Base-by-base conservation (phyloP, 1,139 yeast species). In the Hyphopichia fennica region DNA sequence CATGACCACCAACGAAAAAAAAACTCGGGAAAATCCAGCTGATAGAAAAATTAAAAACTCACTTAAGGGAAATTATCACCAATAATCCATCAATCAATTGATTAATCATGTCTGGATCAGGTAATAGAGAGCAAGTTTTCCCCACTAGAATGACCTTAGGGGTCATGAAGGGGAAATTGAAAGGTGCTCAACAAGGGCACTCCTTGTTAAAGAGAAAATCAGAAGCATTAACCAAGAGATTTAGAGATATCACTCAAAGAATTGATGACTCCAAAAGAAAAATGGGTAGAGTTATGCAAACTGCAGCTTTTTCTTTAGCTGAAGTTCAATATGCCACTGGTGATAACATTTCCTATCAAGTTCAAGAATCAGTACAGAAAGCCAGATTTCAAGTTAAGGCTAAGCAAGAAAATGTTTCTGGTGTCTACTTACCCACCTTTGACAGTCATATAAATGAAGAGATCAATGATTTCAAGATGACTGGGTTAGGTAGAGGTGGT, bases 271-370 rank as follows among this genome's bases (percentile, higher is more conserved):
- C 98, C 40, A 93, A 93, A 68, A 81, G 93, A 54, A 93, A 91
- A 73, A 93, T 93, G 99, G 99, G 98, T 38, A 77, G 95, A 51
- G 96, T 93, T 35, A 93, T 93, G 98, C 99, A 93, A 63, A 87
- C 96, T 0, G 99, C 99, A 1, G 95, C 98, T 0, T 93, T 93
- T 62, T 91, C 98, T 11, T 77, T 93, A 54, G 98, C 99, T 1
- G 99, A 93, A 63, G 98, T 93, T 39, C 86, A 93, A 40, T 93
- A 93, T 60, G 99, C 99, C 28, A 91, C 97, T 2, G 99, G 99
- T 45, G 95, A 86, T 55, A 90, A 89, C 67, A 89, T 93, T 53
- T 88, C 90, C 14, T 91, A 89, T 63, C 98, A 93, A 65, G 96
- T 93, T 35, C 96, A 89, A 67, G 98, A 93, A 67, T 83, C 91